Base-by-base conservation (phyloP, 2,329 filamentous ascomycete species). In the Ilyonectria mors-panacis region DNA sequence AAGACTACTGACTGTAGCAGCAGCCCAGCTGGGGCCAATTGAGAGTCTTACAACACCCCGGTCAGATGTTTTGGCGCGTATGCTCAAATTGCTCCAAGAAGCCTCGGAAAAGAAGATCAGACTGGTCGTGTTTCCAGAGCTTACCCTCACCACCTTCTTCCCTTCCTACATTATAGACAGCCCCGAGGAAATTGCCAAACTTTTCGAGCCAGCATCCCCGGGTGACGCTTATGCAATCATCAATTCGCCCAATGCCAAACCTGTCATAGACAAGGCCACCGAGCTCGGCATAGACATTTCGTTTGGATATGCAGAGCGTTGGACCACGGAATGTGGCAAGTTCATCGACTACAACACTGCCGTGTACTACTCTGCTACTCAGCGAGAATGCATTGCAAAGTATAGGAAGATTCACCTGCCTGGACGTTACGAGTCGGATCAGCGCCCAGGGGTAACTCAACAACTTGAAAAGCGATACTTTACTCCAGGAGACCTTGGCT, bases 381-480 rank as follows among this genome's bases (percentile, higher is more conserved):
- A 77, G 33, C 79, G 78, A 19, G 72, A 78, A 50, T 80, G 87
- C 7, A 73, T 88, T 23, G 80, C 79, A 33, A 88, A 87, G 70
- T 89, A 88, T 72, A 81, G 86, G 66, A 89, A 89, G 74, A 80
- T 88, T 2, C 87, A 88, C 70, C 78, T 88, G 3, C 87, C 87
- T 0, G 87, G 87, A 0, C 84, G 84, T 3, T 78, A 81, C n/a
- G 85, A 87, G 72, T 85, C 86, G 12, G 83, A 86, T 35, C 78
- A 81, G 3, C 81, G 85, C 45, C 83, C 85, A 4, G 78, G 81
- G 4, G 84, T 83, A 2, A 82, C 83, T 4, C 85, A 88, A 70
- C 86, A 88, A 76, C 81, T 88, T 4, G 87, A 88, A 74, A 88
- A 88, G 76, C 77, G 84, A 37, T 88, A 88, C 72, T 88, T 88